Evolutionary conservation across 164 flowering plant genomes (phyloP).

Genomic region (Tinospora cordifolia): DNA sequence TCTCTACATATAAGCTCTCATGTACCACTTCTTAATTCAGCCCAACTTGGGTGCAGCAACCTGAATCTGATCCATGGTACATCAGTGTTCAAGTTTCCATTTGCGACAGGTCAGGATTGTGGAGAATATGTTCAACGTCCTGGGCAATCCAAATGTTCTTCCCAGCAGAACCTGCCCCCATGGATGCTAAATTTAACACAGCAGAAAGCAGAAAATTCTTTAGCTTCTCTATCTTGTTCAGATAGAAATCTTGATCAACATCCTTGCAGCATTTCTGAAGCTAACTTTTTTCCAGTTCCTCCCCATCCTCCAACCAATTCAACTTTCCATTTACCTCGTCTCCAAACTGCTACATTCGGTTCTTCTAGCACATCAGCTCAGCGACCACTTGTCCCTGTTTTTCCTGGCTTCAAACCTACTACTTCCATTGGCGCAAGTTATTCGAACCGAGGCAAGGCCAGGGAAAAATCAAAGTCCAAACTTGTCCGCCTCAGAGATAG

Average conservation of each 20-base stretch:
- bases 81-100: constrained; percentile 35
- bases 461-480: constrained; percentile 24
- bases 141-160: constrained; percentile 18
- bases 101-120: constrained; percentile 28
- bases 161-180: constrained; percentile 23
- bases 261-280: constrained; percentile 10
- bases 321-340: constrained; percentile 15
- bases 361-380: constrained; percentile 17
- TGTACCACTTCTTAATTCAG: constrained; percentile 18
- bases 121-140: constrained; percentile 23
- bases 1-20: constrained; percentile 15
- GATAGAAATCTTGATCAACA: constrained; percentile 11
- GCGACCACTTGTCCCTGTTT: constrained; percentile 24
- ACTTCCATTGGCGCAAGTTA: constrained; percentile 13
- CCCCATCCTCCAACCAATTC: constrained; percentile 21
- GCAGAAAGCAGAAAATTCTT: constrained; percentile 18
- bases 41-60: constrained; percentile 17
- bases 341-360: constrained; percentile 21
- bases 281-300: constrained; percentile 15
- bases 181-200: constrained; percentile 33
- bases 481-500: constrained; percentile 12
- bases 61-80: constrained; percentile 16
- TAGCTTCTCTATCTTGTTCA: constrained; percentile 11
- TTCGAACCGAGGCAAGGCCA: constrained; percentile 19
- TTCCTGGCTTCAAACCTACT: constrained; percentile 23